These are phyloP conservation scores for Eremomyces bilateralis DNA, from an alignment of 495 filamentous ascomycete species.

Conservation along the genomic window DNA sequence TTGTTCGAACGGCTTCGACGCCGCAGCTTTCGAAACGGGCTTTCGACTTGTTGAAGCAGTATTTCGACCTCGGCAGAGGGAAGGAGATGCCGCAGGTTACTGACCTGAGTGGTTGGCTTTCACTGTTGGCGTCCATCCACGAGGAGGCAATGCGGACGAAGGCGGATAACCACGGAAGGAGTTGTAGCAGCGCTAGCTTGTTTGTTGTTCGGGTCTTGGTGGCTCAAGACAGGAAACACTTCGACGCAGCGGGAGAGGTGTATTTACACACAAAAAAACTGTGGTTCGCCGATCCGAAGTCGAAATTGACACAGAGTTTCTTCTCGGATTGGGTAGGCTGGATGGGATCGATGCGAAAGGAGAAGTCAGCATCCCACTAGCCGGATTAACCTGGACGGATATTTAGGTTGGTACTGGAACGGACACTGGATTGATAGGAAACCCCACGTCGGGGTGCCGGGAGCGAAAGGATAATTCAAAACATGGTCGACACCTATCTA, in stretches of 20 bases:
- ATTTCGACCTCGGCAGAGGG: conserved; percentile 46
- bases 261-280: conserved; percentile 34
- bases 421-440: no score
- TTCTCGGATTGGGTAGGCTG: no score
- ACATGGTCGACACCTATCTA: no score
- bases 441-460: no score
- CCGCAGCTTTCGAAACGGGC: conserved; percentile 58
- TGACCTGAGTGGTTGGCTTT: conserved; percentile 18
- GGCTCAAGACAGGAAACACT: conserved; percentile 24
- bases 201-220: conserved; percentile 39
- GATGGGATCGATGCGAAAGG: no score
- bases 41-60: conserved; percentile 39
- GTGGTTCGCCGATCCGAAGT: no score
- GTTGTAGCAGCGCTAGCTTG: conserved; percentile 40
- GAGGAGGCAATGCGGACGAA: conserved; percentile 44
- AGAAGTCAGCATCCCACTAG: no score
- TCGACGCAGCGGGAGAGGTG: conserved; percentile 28
- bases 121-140: conserved; percentile 45
- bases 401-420: no score
- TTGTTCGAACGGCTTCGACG: conserved; percentile 37
- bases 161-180: conserved; percentile 29
- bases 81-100: conserved; percentile 21
- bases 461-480: no score
- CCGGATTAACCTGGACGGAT: no score
- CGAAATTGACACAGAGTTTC: no score